Evolutionary conservation across 139 green algal genomes (phyloP).

Genomic region (Coccomyxa sp.): DNA sequence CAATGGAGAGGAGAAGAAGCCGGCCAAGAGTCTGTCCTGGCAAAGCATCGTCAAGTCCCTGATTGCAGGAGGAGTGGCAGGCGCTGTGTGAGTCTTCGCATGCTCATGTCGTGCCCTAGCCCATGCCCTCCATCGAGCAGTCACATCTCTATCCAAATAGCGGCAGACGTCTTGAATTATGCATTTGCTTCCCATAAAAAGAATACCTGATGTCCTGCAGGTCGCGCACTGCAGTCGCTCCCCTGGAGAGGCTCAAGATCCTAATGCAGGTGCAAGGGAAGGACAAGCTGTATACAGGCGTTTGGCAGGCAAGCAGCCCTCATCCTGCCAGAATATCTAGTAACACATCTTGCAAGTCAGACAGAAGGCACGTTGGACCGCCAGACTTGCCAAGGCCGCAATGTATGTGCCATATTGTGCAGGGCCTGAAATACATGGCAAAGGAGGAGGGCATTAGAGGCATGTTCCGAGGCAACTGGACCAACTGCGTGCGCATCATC

Average conservation of each 20-base stretch:
- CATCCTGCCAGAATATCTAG: not conserved
- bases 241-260: constrained; percentile 96
- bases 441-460: constrained; percentile 78
- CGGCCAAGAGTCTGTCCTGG: constrained; percentile 15
- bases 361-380: not conserved
- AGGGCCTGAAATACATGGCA: constrained; percentile 84
- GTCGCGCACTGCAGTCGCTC: constrained; percentile 96
- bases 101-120: not conserved
- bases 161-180: not conserved
- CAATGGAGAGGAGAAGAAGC: not conserved
- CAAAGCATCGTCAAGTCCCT: constrained; percentile 69
- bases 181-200: not conserved
- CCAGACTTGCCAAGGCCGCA: not conserved
- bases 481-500: constrained; percentile 97
- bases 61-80: constrained; percentile 83
- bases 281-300: constrained; percentile 83
- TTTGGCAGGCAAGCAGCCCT: constrained; percentile 81
- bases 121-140: not conserved
- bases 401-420: constrained; percentile 10
- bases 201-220: not conserved
- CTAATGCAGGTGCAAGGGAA: constrained; percentile 97
- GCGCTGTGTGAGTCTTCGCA: constrained; percentile 74
- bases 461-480: constrained; percentile 96
- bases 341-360: not conserved
- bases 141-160: not conserved